Conservation (phyloP, 345 rosid genomes). For the Cardiospermum halicacabum region DNA sequence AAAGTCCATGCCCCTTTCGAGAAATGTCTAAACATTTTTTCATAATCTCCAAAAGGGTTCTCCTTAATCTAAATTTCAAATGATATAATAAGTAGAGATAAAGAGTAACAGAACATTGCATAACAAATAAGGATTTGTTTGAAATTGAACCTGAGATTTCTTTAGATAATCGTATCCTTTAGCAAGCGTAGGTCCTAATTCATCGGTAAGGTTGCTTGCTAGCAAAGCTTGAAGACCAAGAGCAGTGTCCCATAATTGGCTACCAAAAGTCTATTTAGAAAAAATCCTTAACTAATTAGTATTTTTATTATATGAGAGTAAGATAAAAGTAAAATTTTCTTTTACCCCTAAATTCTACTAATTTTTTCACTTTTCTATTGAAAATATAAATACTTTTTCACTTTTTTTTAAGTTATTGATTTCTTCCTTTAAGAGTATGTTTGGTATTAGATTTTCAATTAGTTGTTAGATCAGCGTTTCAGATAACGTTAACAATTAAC, state of each 20-base stretch:
- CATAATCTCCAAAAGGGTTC: constrained; percentile 8
- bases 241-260: constrained; percentile 81
- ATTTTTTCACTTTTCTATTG: no score
- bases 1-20: constrained; percentile 19
- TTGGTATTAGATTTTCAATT: no score
- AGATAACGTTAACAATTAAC: no score
- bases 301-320: no score
- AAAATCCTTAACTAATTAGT: no score
- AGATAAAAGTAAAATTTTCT: no score
- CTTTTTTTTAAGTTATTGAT: no score
- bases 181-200: constrained; percentile 45
- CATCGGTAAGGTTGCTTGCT: constrained; percentile 46
- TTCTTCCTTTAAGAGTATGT: no score
- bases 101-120: not conserved
- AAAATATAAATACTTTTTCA: no score
- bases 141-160: constrained; percentile 66
- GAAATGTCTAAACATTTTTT: constrained; percentile 10
- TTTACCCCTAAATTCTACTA: no score
- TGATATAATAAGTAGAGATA: not conserved
- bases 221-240: constrained; percentile 74
- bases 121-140: not conserved
- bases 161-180: constrained; percentile 77
- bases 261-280: constrained; percentile 58
- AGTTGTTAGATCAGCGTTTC: no score
- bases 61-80: constrained; percentile 9